These are phyloP conservation scores for Boletus insuetus DNA, from an alignment of 768 basidiomycete genomes.

Conservation along the genomic window DNA sequence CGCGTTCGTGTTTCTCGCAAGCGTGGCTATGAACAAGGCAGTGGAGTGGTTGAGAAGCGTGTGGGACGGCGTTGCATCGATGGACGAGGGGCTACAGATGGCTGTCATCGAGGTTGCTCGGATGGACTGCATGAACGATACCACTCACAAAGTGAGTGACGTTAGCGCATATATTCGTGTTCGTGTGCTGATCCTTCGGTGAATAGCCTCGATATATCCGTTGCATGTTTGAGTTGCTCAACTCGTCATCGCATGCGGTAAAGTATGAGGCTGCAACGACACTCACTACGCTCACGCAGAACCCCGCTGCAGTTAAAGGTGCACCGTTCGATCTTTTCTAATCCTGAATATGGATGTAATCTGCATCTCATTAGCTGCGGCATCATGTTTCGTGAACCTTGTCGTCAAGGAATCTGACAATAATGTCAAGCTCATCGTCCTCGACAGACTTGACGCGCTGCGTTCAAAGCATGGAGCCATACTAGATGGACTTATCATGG, in stretches of 20 bases:
- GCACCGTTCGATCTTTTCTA: slow-evolving; percentile 2
- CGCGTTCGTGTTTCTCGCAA: slow-evolving; percentile 91
- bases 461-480: slow-evolving; percentile 85
- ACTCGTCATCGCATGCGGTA: slow-evolving; percentile 86
- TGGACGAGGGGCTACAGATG: slow-evolving; percentile 96
- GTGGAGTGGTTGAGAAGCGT: slow-evolving; percentile 87
- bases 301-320: slow-evolving; percentile 96
- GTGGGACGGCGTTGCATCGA: slow-evolving; percentile 73
- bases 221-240: slow-evolving; percentile 88
- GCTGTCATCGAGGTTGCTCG: slow-evolving; percentile 92
- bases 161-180: background rate
- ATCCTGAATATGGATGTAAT: background rate
- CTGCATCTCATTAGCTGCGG: slow-evolving; percentile 60
- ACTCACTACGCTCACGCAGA: slow-evolving; percentile 90
- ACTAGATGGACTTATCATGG: slow-evolving; percentile 91
- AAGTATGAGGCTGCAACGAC: slow-evolving; percentile 98
- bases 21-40: slow-evolving; percentile 84
- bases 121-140: slow-evolving; percentile 83
- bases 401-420: slow-evolving; percentile 97
- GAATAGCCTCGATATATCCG: slow-evolving; percentile 88
- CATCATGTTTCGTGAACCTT: slow-evolving; percentile 82
- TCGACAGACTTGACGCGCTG: slow-evolving; percentile 84
- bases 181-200: slow-evolving; percentile 4
- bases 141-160: slow-evolving; percentile 69
- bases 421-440: slow-evolving; percentile 96